Evolutionary conservation across 2,329 filamentous ascomycete genomes (phyloP).

Genomic region (Phyllosticta citribraziliensis): DNA sequence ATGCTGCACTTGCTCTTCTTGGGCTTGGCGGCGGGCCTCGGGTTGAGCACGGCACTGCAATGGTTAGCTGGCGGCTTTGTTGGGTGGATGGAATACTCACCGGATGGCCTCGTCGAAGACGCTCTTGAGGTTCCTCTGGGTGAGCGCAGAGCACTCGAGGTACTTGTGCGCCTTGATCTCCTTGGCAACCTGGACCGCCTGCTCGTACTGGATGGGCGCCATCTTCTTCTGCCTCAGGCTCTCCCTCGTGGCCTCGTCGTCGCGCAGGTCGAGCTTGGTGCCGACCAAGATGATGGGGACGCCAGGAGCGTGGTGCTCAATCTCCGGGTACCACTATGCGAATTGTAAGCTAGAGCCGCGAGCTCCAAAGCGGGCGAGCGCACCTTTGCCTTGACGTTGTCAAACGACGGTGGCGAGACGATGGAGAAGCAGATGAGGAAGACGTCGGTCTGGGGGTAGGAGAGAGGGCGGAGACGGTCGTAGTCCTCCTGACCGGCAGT

Average conservation of each 20-base stretch:
- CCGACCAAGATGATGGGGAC: constrained; percentile 96
- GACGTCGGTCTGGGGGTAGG: constrained; percentile 96
- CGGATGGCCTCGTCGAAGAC: constrained; percentile 98
- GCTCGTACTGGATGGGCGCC: constrained; percentile 93
- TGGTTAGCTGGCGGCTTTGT: background rate
- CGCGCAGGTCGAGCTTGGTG: constrained; percentile 91
- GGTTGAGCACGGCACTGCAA: constrained; percentile 31
- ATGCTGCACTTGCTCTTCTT: constrained; percentile 22
- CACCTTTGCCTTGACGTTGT: constrained; percentile 98
- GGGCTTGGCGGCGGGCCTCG: constrained; percentile 22
- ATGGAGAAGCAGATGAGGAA: constrained; percentile 99
- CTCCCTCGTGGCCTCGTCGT: constrained; percentile 74
- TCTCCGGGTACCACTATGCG: constrained; percentile 86
- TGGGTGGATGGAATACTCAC: constrained; percentile 44
- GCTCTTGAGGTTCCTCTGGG: constrained; percentile 93
- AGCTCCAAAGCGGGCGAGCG: background rate
- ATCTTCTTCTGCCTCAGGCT: constrained; percentile 83
- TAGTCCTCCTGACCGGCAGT: constrained; percentile 98
- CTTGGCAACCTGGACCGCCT: constrained; percentile 79
- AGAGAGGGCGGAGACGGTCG: constrained; percentile 85
- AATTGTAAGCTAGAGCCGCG: constrained; percentile 16
- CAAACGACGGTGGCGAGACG: constrained; percentile 92
- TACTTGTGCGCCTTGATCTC: constrained; percentile 97
- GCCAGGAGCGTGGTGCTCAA: constrained; percentile 89
- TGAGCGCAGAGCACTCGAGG: constrained; percentile 92